These are phyloP conservation scores for Podaxis carcinomalis DNA, from an alignment of 768 basidiomycete species.

Conservation along the genomic window DNA sequence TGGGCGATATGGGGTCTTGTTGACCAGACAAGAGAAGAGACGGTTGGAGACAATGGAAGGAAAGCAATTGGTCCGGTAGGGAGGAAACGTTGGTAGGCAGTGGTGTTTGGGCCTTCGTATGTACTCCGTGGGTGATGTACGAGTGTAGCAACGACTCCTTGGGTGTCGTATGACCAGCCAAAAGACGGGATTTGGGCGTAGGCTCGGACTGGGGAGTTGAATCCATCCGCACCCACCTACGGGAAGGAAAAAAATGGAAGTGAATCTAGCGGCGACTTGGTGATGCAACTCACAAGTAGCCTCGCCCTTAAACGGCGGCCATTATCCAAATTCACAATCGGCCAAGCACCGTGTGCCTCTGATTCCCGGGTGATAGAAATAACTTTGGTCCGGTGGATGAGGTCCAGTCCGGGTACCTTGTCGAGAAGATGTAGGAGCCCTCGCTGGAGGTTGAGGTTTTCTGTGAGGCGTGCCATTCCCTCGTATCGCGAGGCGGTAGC, in stretches of 20 bases:
- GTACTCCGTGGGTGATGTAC: constrained; percentile 61
- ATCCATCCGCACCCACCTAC: constrained; percentile 93
- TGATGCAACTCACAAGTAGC: constrained; percentile 54
- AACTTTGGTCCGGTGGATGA: constrained; percentile 76
- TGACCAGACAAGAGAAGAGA: constrained; percentile 93
- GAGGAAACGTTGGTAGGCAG: constrained; percentile 91
- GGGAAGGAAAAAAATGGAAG: neutral
- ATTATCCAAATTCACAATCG: constrained; percentile 69
- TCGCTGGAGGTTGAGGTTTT: constrained; percentile 91
- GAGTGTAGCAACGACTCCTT: constrained; percentile 89
- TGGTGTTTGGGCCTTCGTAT: constrained; percentile 64
- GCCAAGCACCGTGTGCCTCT: constrained; percentile 67
- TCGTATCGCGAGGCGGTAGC: constrained; percentile 22
- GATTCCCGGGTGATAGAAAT: constrained; percentile 56
- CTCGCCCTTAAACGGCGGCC: constrained; percentile 63
- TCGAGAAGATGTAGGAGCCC: constrained; percentile 69
- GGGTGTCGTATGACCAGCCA: constrained; percentile 89
- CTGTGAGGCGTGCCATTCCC: constrained; percentile 80
- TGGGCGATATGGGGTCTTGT: constrained; percentile 72
- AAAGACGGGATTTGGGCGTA: constrained; percentile 84
- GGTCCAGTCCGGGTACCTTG: constrained; percentile 43
- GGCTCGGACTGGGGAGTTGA: constrained; percentile 87
- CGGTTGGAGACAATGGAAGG: constrained; percentile 75
- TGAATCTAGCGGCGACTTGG: neutral
- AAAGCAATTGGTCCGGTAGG: constrained; percentile 96